A percentile compares a stretch with the other conserved stretches of the same genome.
Evolutionary conservation across 1,284 basidiomycete genomes (phyloP).

Genomic region (Trichosporon sp.): DNA sequence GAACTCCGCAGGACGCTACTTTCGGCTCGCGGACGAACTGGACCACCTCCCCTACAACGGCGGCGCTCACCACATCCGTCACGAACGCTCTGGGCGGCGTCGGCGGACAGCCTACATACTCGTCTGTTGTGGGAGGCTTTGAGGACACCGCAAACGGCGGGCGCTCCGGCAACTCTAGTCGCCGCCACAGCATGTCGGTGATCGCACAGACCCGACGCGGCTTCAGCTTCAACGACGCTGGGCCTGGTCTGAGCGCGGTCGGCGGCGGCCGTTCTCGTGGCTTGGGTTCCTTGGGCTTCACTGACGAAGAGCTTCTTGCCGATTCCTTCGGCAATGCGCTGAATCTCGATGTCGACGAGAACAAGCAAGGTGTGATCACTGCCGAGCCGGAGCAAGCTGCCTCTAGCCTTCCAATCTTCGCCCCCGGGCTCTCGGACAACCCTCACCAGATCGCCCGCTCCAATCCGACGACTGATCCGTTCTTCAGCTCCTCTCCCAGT

Average conservation of each 20-base stretch:
- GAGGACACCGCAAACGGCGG: conserved; percentile 28
- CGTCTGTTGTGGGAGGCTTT: conserved; percentile 32
- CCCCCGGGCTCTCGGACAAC: conserved; percentile 9
- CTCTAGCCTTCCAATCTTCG: conserved; percentile 19
- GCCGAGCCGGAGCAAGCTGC: conserved; percentile 7
- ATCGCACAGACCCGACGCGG: conserved; percentile 52
- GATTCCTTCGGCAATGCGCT: conserved; percentile 61
- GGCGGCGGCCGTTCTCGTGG: conserved; percentile 26
- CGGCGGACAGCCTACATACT: conserved; percentile 22
- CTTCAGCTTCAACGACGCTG: conserved; percentile 45
- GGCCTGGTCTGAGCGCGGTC: conserved; percentile 58
- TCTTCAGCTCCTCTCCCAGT: conserved; percentile 19
- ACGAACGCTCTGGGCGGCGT: conserved; percentile 29
- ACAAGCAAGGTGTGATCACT: conserved; percentile 1
- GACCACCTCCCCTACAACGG: conserved; percentile 24
- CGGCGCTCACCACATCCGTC: conserved; percentile 32
- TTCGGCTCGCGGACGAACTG: conserved; percentile 25
- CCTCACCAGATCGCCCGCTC: conserved; percentile 13
- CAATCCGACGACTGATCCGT: conserved; percentile 12
- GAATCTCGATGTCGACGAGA: conserved; percentile 57
- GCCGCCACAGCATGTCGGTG: conserved; percentile 79
- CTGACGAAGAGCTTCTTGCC: conserved; percentile 71
- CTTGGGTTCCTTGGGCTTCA: conserved; percentile 51
- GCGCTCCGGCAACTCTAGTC: conserved; percentile 64
- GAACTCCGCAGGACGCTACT: conserved; percentile 23